phyloP scores from a whole-genome alignment of 2,329 filamentous ascomycete species.

The Cladosporium colombiae region DNA sequence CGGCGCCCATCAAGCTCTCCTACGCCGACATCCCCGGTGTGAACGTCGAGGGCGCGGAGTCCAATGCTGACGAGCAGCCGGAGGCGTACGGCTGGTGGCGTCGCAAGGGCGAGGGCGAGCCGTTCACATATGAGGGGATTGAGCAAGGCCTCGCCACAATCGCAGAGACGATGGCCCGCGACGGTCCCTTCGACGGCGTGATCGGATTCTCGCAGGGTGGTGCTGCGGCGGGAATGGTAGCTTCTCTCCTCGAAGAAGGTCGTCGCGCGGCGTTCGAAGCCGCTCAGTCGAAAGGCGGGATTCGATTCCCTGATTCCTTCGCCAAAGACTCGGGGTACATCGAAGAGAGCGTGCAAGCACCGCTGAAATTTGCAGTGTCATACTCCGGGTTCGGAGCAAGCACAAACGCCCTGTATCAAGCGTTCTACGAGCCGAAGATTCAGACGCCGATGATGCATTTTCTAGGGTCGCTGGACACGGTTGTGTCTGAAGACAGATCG shows the following conservation, averaged over 20 bases:
- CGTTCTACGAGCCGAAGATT: conserved; percentile 75
- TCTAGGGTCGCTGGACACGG: conserved; percentile 79
- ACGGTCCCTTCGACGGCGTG: conserved; percentile 73
- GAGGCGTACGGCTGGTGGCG: conserved; percentile 71
- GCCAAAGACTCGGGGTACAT: conserved; percentile 38
- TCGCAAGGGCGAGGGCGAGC: conserved; percentile 62
- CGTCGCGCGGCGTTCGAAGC: conserved; percentile 52
- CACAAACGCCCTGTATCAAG: conserved; percentile 60
- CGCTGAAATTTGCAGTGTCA: conserved; percentile 68
- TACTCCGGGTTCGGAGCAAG: conserved; percentile 84
- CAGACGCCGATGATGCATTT: conserved; percentile 78
- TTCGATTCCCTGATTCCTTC: conserved; percentile 56
- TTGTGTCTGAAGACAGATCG: conserved; percentile 78
- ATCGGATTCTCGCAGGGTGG: conserved; percentile 83
- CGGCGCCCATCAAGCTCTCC: conserved; percentile 46
- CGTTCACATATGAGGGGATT: conserved; percentile 64
- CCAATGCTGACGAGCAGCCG: conserved; percentile 42
- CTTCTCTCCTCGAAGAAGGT: conserved; percentile 66
- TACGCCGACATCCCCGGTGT: conserved; percentile 56
- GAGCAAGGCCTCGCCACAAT: conserved; percentile 67
- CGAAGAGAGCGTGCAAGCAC: conserved; percentile 49
- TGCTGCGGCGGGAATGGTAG: conserved; percentile 70
- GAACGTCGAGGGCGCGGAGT: conserved; percentile 50
- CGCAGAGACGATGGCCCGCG: conserved; percentile 61
- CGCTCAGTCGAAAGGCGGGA: conserved; percentile 42